These are phyloP conservation scores for Agaricus blazei DNA, from an alignment of 768 basidiomycete genomes.

Conservation along the genomic window DNA sequence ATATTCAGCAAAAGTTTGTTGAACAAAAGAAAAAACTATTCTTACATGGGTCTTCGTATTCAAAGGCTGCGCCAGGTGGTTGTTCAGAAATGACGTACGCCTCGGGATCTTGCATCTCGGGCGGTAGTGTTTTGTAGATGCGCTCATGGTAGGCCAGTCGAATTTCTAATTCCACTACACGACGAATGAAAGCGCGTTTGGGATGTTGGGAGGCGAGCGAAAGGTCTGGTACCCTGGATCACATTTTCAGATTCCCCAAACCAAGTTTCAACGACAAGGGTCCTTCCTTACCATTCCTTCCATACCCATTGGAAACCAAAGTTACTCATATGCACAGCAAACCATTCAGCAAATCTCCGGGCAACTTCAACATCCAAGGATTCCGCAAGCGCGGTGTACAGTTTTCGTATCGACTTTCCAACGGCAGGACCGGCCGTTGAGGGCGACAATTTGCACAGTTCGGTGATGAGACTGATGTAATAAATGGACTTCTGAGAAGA, in stretches of 20 bases:
- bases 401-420: conserved; percentile 87
- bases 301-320: conserved; percentile 98
- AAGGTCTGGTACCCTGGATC: conserved; percentile 79
- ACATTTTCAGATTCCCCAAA: background rate
- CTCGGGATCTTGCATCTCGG: conserved; percentile 66
- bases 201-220: conserved; percentile 72
- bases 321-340: conserved; percentile 93
- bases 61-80: conserved; percentile 75
- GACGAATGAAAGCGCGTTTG: conserved; percentile 80
- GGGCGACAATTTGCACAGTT: conserved; percentile 92
- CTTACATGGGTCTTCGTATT: conserved; percentile 78
- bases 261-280: background rate
- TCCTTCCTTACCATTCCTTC: conserved; percentile 85
- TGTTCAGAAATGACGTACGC: conserved; percentile 59
- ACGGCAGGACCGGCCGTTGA: conserved; percentile 92
- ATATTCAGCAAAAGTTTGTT: background rate
- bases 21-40: background rate
- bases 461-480: conserved; percentile 84
- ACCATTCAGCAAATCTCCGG: conserved; percentile 90
- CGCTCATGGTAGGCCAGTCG: conserved; percentile 92
- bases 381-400: conserved; percentile 75
- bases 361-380: conserved; percentile 84
- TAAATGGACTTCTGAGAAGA: conserved; percentile 76
- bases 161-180: conserved; percentile 85
- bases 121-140: conserved; percentile 83